These are phyloP conservation scores for Ramaria sp. DNA, from an alignment of 768 basidiomycete genomes.

Conservation along the genomic window DNA sequence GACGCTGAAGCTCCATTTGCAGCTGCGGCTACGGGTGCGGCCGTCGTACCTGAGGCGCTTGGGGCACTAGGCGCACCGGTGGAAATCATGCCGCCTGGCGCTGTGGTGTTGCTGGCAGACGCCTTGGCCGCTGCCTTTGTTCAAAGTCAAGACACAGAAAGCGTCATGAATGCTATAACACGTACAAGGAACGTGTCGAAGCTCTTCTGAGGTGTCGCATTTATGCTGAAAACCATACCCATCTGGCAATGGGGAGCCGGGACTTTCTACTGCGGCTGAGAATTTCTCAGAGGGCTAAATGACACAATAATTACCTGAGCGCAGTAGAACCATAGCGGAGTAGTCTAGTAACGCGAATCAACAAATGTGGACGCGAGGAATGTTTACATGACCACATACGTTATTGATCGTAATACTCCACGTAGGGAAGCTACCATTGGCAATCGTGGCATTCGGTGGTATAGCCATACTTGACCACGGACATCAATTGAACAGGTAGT, in stretches of 20 bases:
- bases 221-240: conserved; percentile 11
- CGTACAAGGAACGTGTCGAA: conserved; percentile 45
- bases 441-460: not conserved
- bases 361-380: not conserved
- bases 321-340: conserved; percentile 56
- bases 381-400: not conserved
- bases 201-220: conserved; percentile 21
- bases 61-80: conserved; percentile 21
- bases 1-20: conserved; percentile 9
- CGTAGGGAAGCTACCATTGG: not conserved
- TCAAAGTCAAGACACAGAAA: not conserved
- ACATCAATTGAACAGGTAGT: not conserved
- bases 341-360: conserved; percentile 4
- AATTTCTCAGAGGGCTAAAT: not conserved
- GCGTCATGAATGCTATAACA: conserved; percentile 39
- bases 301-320: conserved; percentile 1
- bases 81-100: conserved; percentile 12
- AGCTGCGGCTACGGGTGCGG: too few relatives aligned
- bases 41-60: too few relatives aligned
- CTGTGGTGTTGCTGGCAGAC: conserved; percentile 16
- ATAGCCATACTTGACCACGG: not conserved
- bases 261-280: conserved; percentile 22
- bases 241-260: conserved; percentile 21
- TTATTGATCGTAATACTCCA: conserved; percentile 6
- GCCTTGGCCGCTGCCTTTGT: not conserved